Evolutionary conservation across 805 yeast genomes (phyloP).

Genomic region (Teunomyces gatunensis): DNA sequence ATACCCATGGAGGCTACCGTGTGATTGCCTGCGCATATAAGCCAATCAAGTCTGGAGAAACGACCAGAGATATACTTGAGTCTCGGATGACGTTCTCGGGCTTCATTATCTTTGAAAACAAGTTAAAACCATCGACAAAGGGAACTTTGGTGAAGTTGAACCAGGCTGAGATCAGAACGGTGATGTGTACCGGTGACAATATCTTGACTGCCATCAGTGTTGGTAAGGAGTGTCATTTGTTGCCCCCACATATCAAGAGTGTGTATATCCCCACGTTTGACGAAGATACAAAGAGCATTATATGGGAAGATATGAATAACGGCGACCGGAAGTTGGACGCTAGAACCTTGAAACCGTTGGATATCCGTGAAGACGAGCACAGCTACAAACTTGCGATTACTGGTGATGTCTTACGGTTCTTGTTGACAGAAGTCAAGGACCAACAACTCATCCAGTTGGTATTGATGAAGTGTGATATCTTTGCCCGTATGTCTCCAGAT

Average conservation of each 20-base stretch:
- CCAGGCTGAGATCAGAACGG: slow-evolving; percentile 71
- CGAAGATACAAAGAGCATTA: slow-evolving; percentile 28
- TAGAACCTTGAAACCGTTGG: slow-evolving; percentile 53
- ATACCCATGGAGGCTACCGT: slow-evolving; percentile 92
- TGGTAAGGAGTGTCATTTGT: slow-evolving; percentile 75
- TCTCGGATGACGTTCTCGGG: slow-evolving; percentile 72
- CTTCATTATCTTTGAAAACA: slow-evolving; percentile 89
- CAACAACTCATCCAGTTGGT: slow-evolving; percentile 47
- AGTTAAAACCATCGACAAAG: slow-evolving; percentile 68
- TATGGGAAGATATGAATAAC: slow-evolving; percentile 71
- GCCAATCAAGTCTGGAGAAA: slow-evolving; percentile 20
- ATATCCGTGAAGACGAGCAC: slow-evolving; percentile 24
- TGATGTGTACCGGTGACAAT: slow-evolving; percentile 99
- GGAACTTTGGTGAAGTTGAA: slow-evolving; percentile 57
- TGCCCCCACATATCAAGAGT: slow-evolving; percentile 37
- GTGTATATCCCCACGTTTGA: slow-evolving; percentile 56
- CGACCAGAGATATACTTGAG: slow-evolving; percentile 65
- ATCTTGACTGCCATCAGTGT: slow-evolving; percentile 93
- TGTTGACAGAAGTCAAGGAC: slow-evolving; percentile 56
- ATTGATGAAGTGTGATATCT: slow-evolving; percentile 70
- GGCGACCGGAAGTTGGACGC: slow-evolving; percentile 59
- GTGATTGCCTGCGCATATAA: slow-evolving; percentile 93
- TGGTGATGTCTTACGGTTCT: slow-evolving; percentile 84
- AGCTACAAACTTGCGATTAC: slow-evolving; percentile 78
- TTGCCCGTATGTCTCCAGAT: slow-evolving; percentile 98